These are phyloP conservation scores for Solanum okadae DNA, from an alignment of 257 asterid genomes.

Conservation along the genomic window DNA sequence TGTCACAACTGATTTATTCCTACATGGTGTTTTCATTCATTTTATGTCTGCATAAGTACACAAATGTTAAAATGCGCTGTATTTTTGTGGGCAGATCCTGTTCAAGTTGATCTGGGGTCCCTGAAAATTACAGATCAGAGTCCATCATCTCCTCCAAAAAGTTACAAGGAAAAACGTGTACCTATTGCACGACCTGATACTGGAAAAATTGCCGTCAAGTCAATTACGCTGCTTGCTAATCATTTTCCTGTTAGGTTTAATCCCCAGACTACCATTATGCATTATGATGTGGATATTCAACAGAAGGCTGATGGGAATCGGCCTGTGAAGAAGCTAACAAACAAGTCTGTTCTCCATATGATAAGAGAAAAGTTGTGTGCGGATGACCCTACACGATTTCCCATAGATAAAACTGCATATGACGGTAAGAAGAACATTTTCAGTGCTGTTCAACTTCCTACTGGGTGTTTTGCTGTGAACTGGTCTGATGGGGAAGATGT, in stretches of 20 bases:
- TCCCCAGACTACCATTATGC: conserved; percentile 20
- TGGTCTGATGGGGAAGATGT: conserved; percentile 35
- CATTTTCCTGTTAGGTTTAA: conserved; percentile 50
- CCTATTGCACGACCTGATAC: conserved; percentile 50
- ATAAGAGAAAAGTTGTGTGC: conserved; percentile 33
- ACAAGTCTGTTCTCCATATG: conserved; percentile 24
- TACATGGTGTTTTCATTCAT: neutral
- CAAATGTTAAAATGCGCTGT: neutral
- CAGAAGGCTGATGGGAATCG: conserved; percentile 11
- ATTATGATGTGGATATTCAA: conserved; percentile 52
- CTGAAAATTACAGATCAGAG: conserved; percentile 13
- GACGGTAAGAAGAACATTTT: conserved; percentile 64
- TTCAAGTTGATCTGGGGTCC: neutral
- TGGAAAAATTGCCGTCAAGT: conserved; percentile 26
- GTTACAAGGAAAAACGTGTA: conserved; percentile 4
- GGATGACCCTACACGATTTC: conserved; percentile 19
- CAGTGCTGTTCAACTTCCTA: conserved; percentile 37
- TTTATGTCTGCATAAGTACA: neutral
- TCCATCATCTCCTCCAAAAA: neutral
- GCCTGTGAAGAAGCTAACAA: conserved; percentile 9
- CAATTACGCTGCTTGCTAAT: conserved; percentile 38
- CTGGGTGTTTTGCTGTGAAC: conserved; percentile 25
- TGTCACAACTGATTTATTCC: neutral
- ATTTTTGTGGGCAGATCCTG: conserved; percentile 9
- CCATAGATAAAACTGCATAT: conserved; percentile 29